These are phyloP conservation scores for Quercus robur DNA, from an alignment of 306 rosid genomes.

Conservation along the genomic window DNA sequence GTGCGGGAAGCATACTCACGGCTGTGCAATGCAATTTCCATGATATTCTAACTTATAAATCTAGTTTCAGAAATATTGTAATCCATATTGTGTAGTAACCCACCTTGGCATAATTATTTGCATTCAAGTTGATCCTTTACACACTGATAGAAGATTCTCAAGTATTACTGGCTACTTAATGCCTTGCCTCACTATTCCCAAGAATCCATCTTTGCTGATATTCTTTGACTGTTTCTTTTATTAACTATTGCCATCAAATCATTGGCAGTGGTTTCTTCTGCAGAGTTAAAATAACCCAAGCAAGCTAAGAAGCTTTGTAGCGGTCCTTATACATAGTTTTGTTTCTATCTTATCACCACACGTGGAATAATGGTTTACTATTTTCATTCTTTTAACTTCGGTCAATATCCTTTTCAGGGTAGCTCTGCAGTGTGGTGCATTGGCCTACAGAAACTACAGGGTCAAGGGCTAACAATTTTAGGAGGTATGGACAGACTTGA, in stretches of 20 bases:
- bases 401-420: constrained; percentile 48
- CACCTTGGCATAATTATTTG: neutral
- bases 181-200: neutral
- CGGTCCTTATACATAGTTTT: neutral
- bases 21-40: neutral
- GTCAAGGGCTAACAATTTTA: constrained; percentile 78
- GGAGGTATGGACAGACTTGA: constrained; percentile 62
- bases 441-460: constrained; percentile 82
- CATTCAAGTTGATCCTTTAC: neutral
- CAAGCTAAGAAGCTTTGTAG: neutral
- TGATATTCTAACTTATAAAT: neutral
- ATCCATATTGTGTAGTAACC: neutral
- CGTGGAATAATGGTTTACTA: constrained; percentile 6
- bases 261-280: neutral
- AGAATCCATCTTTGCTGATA: neutral
- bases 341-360: neutral
- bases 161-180: neutral
- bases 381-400: constrained; percentile 3
- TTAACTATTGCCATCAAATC: neutral
- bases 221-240: neutral
- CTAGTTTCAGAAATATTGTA: neutral
- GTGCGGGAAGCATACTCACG: neutral
- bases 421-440: constrained; percentile 82
- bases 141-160: neutral
- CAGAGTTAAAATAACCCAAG: neutral